These are phyloP conservation scores for Tetradesmus lagerheimii DNA, from an alignment of 139 green algal genomes.

Conservation along the genomic window DNA sequence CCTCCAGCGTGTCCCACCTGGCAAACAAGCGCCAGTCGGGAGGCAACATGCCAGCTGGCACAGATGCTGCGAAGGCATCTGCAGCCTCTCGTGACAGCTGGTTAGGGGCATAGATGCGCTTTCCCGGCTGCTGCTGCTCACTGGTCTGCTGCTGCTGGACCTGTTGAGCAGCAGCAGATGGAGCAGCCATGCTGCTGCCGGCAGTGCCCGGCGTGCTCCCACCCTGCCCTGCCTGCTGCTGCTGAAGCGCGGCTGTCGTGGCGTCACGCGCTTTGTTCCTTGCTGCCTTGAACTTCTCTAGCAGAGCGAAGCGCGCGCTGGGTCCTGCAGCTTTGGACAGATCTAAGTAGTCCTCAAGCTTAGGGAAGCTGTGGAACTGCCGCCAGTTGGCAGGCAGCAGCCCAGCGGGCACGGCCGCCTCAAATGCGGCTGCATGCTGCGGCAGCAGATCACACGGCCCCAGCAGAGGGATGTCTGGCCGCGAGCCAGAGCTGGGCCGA, in stretches of 20 bases:
- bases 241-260: not conserved
- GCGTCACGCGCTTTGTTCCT: not conserved
- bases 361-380: not conserved
- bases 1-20: not conserved
- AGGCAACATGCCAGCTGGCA: not conserved
- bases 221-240: not conserved
- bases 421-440: not conserved
- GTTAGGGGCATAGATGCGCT: not conserved
- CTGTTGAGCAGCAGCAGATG: not conserved
- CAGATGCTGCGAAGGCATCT: not conserved
- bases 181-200: not conserved
- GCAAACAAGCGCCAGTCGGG: not conserved
- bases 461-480: no score
- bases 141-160: not conserved
- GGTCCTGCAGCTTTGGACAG: no score
- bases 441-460: not conserved
- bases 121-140: conserved; percentile 8
- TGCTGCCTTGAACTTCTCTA: not conserved
- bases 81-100: not conserved
- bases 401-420: not conserved
- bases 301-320: no score
- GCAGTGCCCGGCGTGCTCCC: not conserved
- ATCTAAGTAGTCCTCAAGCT: no score
- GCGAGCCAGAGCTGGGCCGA: no score
- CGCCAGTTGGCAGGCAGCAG: conserved; percentile 7